Evolutionary conservation across 2,329 filamentous ascomycete genomes (phyloP).

Genomic region (Fusarium cicatricum): DNA sequence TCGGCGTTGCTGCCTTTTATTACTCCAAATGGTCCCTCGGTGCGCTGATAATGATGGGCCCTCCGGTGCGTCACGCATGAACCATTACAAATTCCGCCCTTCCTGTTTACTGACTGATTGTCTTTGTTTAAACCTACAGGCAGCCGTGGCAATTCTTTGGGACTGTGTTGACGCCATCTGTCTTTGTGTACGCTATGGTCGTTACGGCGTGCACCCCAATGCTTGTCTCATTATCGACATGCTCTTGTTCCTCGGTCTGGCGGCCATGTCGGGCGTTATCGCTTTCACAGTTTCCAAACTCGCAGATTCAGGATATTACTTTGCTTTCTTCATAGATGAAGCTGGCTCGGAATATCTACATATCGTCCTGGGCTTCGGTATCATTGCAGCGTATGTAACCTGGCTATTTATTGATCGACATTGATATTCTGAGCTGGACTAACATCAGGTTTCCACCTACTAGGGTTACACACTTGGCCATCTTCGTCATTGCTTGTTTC

Average conservation of each 20-base stretch:
- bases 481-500: neutral
- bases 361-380: slow-evolving; percentile 16
- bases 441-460: neutral
- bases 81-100: neutral
- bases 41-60: slow-evolving; percentile 25
- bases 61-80: slow-evolving; percentile 23
- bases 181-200: slow-evolving; percentile 1
- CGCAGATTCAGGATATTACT: slow-evolving; percentile 25
- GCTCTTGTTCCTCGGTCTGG: slow-evolving; percentile 18
- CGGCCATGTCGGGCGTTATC: slow-evolving; percentile 19
- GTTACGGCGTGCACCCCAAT: slow-evolving; percentile 4
- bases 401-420: neutral
- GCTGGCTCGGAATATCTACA: slow-evolving; percentile 13
- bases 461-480: neutral
- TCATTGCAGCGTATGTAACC: slow-evolving; percentile 17
- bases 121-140: neutral
- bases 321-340: slow-evolving; percentile 21
- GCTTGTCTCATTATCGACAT: slow-evolving; percentile 22
- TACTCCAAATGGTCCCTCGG: slow-evolving; percentile 17
- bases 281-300: slow-evolving; percentile 21
- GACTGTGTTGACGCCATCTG: slow-evolving; percentile 7
- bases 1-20: slow-evolving; percentile 17
- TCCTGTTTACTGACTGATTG: neutral
- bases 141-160: slow-evolving; percentile 15
- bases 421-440: neutral